Percentiles rank a stretch among this genome's conserved stretches.
Conservation (phyloP, 441 rosid genomes). For the Omphalea diandra region DNA sequence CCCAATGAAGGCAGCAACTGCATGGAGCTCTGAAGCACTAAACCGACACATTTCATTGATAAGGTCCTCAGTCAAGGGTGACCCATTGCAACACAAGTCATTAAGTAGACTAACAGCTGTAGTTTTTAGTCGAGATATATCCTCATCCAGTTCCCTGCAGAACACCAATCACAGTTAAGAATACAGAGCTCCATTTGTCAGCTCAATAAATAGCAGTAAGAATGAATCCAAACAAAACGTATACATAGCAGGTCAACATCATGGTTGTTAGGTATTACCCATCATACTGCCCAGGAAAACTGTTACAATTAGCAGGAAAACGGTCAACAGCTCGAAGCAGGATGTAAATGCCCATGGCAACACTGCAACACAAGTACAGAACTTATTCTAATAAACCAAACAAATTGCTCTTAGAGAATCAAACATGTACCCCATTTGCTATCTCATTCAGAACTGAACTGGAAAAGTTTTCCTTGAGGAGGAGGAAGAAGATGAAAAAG, state of each 20-base stretch:
- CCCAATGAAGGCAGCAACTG: constrained; percentile 85
- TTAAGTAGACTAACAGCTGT: constrained; percentile 62
- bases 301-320: constrained; percentile 76
- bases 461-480: no score
- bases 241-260: no score
- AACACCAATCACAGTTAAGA: constrained; percentile 18
- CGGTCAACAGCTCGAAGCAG: constrained; percentile 90
- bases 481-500: no score
- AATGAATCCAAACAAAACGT: no score
- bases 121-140: constrained; percentile 66
- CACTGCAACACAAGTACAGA: constrained; percentile 43
- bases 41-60: constrained; percentile 88
- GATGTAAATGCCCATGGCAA: constrained; percentile 74
- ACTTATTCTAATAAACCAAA: no score
- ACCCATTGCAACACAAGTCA: constrained; percentile 80
- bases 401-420: no score
- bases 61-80: constrained; percentile 76
- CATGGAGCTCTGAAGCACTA: constrained; percentile 94
- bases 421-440: no score
- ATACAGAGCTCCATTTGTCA: no score
- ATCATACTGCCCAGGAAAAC: constrained; percentile 87
- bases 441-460: no score
- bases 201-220: no score
- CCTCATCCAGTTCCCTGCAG: constrained; percentile 66
- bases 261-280: constrained; percentile 59